Percentiles rank a stretch among this genome's conserved stretches.
phyloP scores from a whole-genome alignment of 208 protist species.

The Histomonas meleagridis region DNA sequence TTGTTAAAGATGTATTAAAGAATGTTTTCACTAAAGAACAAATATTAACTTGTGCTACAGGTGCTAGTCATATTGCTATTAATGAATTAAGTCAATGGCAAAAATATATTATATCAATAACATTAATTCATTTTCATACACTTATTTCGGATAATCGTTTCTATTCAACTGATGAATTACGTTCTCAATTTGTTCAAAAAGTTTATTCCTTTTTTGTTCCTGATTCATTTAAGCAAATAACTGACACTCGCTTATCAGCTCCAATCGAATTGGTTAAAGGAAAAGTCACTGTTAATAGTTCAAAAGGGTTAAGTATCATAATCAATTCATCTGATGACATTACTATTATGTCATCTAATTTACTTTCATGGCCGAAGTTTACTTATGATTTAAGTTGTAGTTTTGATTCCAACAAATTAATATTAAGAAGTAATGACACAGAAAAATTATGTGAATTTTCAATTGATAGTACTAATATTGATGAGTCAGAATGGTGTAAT shows the following conservation, averaged over 20 bases:
- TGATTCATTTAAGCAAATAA: background rate
- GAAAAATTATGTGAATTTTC: too few species aligned
- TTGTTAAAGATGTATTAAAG: background rate
- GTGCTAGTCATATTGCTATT: background rate
- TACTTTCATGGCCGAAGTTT: too few species aligned
- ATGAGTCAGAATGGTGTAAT: too few species aligned
- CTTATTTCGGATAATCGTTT: background rate
- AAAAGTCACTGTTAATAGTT: too few species aligned
- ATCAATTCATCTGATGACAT: too few species aligned
- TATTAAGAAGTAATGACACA: too few species aligned
- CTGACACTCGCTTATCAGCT: background rate
- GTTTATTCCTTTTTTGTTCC: background rate
- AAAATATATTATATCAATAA: background rate
- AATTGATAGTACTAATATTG: too few species aligned
- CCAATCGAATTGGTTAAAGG: background rate
- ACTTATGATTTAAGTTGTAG: too few species aligned
- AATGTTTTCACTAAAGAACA: background rate
- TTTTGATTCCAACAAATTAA: too few species aligned
- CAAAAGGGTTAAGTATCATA: too few species aligned
- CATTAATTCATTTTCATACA: background rate
- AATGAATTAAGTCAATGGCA: background rate
- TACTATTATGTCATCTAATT: too few species aligned
- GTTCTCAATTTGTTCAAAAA: background rate
- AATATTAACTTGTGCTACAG: background rate
- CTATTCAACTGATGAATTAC: background rate